Conservation (phyloP, 2,329 filamentous ascomycete species). For the Fusarium miscanthi region DNA sequence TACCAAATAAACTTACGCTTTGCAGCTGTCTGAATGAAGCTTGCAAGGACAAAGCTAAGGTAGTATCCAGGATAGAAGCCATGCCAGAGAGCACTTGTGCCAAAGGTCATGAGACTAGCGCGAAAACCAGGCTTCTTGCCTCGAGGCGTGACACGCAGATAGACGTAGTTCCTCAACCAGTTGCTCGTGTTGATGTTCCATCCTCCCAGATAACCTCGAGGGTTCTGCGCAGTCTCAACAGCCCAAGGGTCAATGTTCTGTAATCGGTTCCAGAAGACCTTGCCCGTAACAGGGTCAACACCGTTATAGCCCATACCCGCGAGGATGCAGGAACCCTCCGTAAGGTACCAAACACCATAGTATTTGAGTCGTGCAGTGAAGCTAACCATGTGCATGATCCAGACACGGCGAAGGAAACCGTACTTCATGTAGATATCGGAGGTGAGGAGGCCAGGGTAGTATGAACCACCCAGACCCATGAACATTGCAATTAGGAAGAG, state of each 20-base stretch:
- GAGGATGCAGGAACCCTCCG: slow-evolving; percentile 94
- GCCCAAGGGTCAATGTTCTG: slow-evolving; percentile 89
- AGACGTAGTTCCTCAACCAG: slow-evolving; percentile 96
- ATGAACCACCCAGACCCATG: slow-evolving; percentile 76
- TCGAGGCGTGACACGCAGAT: slow-evolving; percentile 91
- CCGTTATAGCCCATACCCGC: slow-evolving; percentile 95
- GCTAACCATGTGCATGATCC: slow-evolving; percentile 84
- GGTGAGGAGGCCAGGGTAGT: slow-evolving; percentile 72
- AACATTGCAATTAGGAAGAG: slow-evolving; percentile 84
- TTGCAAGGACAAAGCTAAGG: slow-evolving; percentile 86
- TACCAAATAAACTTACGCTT: slow-evolving; percentile 76
- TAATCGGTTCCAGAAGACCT: slow-evolving; percentile 87
- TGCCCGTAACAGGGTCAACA: slow-evolving; percentile 84
- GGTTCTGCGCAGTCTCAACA: slow-evolving; percentile 92
- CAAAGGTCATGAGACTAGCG: slow-evolving; percentile 92
- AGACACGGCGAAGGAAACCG: slow-evolving; percentile 77
- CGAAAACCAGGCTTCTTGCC: slow-evolving; percentile 97
- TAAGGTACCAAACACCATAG: slow-evolving; percentile 94
- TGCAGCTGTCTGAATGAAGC: slow-evolving; percentile 90
- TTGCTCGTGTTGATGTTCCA: slow-evolving; percentile 99
- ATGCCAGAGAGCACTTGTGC: slow-evolving; percentile 96
- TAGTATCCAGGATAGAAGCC: slow-evolving; percentile 99
- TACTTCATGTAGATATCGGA: slow-evolving; percentile 74
- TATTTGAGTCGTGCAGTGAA: slow-evolving; percentile 90
- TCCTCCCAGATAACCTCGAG: slow-evolving; percentile 86